Base-by-base conservation (phyloP, 257 asterid genomes). In the Solanum etuberosum region DNA sequence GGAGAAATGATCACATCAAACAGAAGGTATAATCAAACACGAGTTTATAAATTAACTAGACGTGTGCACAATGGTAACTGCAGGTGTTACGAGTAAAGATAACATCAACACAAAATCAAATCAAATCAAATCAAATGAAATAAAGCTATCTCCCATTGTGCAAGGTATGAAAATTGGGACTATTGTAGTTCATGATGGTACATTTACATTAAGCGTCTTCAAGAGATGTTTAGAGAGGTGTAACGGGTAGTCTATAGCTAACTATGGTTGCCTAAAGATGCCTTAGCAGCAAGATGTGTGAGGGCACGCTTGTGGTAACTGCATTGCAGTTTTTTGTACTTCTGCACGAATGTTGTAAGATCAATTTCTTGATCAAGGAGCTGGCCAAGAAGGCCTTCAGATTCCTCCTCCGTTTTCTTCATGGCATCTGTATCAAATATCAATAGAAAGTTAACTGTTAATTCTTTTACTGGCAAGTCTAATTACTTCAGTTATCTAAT, bases 241-340 rank as follows among this genome's bases (percentile, higher is more conserved):
- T 71, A 18, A 37, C 10, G 83, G 6, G 21, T 35, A 74, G 18
- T n/a, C 6, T 38, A 3, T 5, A 74, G 9, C 0, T 25, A 77
- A 14, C 37, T 27, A 78, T 27, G 65, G 25, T 14, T 43, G 37
- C 48, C 87, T 54, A 91, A 68, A 77, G 97, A 89, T 82, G 99
- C 93, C 92, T 92, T 97, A 72, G 96, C 98, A 54, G 99, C 96
- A 91, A 96, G 97, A 87, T 93, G 98, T 40, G 95, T 94, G 34
- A 97, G 95, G 27, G 99, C 92, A 1, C 96, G 95, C 81, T 88
- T 96, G 78, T 97, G 99, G 89, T 92, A 95, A 3, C 93, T 89
- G 72, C 86, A 34, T 10, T 98, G 95, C 91, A 93, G 87, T 92
- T 95, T 97, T 96, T 94, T 97, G 92, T 94, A 95, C 89, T 95